Conservation (phyloP, 2,329 filamentous ascomycete species). For the Penicillium glabrum region DNA sequence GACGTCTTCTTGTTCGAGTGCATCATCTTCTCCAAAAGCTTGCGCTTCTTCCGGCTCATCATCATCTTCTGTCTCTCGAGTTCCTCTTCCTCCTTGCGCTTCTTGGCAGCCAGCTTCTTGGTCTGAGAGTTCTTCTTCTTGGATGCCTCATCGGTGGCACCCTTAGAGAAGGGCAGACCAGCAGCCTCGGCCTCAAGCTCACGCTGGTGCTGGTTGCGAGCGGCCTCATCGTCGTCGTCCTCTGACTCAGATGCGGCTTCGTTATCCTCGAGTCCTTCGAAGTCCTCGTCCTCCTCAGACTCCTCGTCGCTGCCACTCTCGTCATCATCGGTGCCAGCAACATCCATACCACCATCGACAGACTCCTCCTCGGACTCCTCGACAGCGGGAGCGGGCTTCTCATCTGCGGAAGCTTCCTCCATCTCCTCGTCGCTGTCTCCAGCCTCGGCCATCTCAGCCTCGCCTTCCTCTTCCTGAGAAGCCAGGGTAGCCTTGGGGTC, state of each 20-base stretch:
- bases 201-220: constrained; percentile 71
- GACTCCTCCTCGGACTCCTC: constrained; percentile 20
- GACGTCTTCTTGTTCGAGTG: constrained; percentile 94
- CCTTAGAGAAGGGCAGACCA: constrained; percentile 56
- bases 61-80: constrained; percentile 94
- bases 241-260: constrained; percentile 48
- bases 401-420: constrained; percentile 30
- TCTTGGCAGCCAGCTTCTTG: constrained; percentile 66
- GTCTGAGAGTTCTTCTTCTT: constrained; percentile 69
- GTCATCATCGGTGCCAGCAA: constrained; percentile 19
- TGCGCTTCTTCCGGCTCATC: constrained; percentile 96
- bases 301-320: constrained; percentile 50
- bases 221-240: constrained; percentile 59
- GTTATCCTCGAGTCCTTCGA: constrained; percentile 52
- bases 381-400: constrained; percentile 18
- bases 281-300: constrained; percentile 44
- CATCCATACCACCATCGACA: constrained; percentile 20
- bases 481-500: constrained; percentile 84
- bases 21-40: constrained; percentile 96
- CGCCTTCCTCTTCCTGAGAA: constrained; percentile 83
- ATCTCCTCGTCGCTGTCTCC: constrained; percentile 46
- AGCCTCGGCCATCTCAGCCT: constrained; percentile 70
- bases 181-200: constrained; percentile 91
- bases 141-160: constrained; percentile 59
- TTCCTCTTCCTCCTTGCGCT: constrained; percentile 75